These are phyloP conservation scores for Apiotrichum sp. DNA, from an alignment of 1,284 basidiomycete genomes.

Conservation along the genomic window DNA sequence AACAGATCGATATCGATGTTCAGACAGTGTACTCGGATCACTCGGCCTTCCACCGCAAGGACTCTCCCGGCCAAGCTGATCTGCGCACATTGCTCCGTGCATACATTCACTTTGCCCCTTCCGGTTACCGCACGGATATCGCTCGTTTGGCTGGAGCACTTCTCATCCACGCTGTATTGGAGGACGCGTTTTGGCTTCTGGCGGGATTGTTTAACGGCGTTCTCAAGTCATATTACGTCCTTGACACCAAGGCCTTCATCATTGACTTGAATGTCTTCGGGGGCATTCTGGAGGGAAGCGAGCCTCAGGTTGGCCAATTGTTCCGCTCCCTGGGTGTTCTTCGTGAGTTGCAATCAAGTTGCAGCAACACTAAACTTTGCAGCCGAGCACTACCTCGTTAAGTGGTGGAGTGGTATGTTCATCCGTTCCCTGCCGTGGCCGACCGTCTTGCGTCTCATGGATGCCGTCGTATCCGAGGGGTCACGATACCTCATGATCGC, in stretches of 20 bases:
- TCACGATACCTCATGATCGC: conserved; percentile 73
- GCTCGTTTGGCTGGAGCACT: conserved; percentile 70
- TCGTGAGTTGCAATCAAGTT: conserved; percentile 45
- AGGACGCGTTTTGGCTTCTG: conserved; percentile 80
- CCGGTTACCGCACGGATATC: conserved; percentile 61
- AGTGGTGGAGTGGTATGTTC: conserved; percentile 54
- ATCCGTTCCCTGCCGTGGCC: conserved; percentile 69
- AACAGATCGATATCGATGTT: conserved; percentile 61
- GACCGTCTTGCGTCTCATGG: conserved; percentile 74
- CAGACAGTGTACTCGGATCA: conserved; percentile 40
- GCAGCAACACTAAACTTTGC: neutral
- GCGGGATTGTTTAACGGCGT: conserved; percentile 68
- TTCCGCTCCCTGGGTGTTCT: conserved; percentile 47
- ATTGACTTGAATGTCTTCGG: conserved; percentile 73
- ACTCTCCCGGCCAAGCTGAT: conserved; percentile 36
- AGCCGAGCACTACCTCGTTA: conserved; percentile 37
- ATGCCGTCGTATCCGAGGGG: conserved; percentile 79
- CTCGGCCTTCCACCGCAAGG: conserved; percentile 29
- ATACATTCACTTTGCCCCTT: conserved; percentile 51
- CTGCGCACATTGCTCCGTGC: conserved; percentile 40
- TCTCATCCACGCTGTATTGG: conserved; percentile 73
- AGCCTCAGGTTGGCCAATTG: conserved; percentile 60
- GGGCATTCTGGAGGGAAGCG: conserved; percentile 63
- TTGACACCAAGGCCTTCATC: conserved; percentile 65
- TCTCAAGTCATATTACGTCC: conserved; percentile 66